phyloP scores from a whole-genome alignment of 331 rosid species.

The Stylosanthes scabra region DNA sequence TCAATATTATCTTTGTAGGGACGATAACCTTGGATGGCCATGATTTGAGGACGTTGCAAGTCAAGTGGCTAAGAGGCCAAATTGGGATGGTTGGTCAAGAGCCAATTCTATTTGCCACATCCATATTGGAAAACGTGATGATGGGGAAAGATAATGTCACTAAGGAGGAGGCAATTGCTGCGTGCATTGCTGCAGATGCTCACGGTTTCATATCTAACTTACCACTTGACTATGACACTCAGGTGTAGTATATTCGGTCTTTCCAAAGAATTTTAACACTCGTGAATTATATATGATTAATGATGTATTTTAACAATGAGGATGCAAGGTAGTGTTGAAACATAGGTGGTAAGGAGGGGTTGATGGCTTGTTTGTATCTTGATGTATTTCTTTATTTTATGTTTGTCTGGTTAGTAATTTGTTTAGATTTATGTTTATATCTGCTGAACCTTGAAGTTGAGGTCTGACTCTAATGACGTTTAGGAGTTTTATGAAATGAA shows the following conservation, averaged over 20 bases:
- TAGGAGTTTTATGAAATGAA: no score
- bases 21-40: constrained; percentile 75
- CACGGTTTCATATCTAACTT: constrained; percentile 73
- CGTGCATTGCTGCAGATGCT: constrained; percentile 86
- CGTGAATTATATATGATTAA: no score
- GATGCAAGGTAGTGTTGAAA: no score
- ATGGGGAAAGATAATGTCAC: constrained; percentile 89
- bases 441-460: no score
- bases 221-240: constrained; percentile 85
- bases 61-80: constrained; percentile 88
- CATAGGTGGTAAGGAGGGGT: no score
- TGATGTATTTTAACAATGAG: no score
- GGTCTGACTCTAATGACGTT: no score
- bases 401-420: no score
- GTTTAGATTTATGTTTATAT: no score
- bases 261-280: no score
- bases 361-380: no score
- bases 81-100: constrained; percentile 96
- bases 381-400: no score
- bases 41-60: constrained; percentile 76
- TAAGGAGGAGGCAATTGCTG: constrained; percentile 76
- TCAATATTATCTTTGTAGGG: constrained; percentile 55
- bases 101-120: constrained; percentile 83
- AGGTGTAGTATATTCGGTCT: constrained; percentile 46
- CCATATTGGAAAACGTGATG: constrained; percentile 81